Evolutionary conservation across 495 filamentous ascomycete genomes (phyloP), one percentile per base, ranked within the genome.

Genomic region (Neurospora cerealis): DNA sequence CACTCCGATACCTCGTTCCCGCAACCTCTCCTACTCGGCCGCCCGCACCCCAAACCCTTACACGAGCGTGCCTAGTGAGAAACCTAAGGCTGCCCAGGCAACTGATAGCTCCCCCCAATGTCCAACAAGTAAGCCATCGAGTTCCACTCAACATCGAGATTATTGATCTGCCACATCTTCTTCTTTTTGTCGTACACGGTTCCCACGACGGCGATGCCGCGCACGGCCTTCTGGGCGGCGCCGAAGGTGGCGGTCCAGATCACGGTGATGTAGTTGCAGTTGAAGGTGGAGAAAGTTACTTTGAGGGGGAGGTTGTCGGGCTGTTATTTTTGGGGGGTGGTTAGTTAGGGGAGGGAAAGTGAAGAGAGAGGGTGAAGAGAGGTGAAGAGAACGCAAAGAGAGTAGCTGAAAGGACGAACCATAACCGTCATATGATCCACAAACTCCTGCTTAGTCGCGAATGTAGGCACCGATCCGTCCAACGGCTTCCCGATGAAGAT

Each of bases 131-230:
- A 82, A 38, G 75, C 76, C 11, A 80, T 28, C 69, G 21, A 75
- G 75, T 81, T 80, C 74, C 80, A 80, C 78, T 82, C 80, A 19
- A 81, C 76, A 36, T 81, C 79, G 2, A 82, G 39, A 71, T 44
- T 73, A 69, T 70, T 73, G 73, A 82, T 76, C 74, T 78, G 75
- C 80, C 80, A 82, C 38, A 66, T 66, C 54, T 19, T 66, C 54
- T 66, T 66, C 54, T 66, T 36, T 32, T 73, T 70, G 46, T 54
- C n/a, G 73, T 78, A 73, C 48, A 60, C 69, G 1, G 74, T 70
- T 34, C 75, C 70, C 15, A 77, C 71, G 48, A 82, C 78, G 42
- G 78, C 76, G 42, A 82, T 66, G 40, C 80, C 80, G 24, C 78
- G 75, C 24, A 79, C 75, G 4, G 46, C 54, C 70, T 73, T 70